Evolutionary conservation across 345 rosid genomes (phyloP).

Genomic region (Lepidium aucheri): DNA sequence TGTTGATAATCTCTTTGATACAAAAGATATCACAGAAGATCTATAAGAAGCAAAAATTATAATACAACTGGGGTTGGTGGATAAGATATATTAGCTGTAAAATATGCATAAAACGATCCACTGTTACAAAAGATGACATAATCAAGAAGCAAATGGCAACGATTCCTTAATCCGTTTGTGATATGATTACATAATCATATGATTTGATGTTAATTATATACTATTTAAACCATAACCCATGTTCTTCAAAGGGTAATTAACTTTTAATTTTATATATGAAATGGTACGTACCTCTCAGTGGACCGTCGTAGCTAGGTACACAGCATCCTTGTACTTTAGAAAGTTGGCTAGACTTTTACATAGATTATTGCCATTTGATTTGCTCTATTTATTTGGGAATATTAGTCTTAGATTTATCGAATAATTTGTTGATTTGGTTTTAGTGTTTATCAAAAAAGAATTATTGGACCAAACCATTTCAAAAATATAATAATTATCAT

Average conservation of each 20-base stretch:
- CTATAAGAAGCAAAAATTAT: neutral
- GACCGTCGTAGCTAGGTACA: conserved; percentile 25
- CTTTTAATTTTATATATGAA: neutral
- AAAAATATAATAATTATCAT: neutral
- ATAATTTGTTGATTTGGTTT: conserved; percentile 18
- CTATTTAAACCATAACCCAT: conserved; percentile 5
- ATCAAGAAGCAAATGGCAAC: conserved; percentile 12
- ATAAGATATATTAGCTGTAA: neutral
- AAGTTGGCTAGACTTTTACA: conserved; percentile 10
- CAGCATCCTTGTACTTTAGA: conserved; percentile 20
- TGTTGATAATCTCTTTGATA: neutral
- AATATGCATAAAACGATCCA: neutral
- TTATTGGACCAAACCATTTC: neutral
- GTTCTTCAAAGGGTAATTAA: conserved; percentile 2
- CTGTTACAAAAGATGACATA: conserved; percentile 8
- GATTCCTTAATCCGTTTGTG: conserved; percentile 15
- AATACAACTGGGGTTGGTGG: neutral
- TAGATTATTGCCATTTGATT: conserved; percentile 7
- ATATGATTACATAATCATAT: conserved; percentile 22
- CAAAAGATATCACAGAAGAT: neutral
- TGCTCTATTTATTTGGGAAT: conserved; percentile 1
- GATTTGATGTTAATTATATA: conserved; percentile 6
- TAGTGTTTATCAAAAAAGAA: neutral
- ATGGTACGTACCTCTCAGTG: conserved; percentile 11
- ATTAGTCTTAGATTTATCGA: conserved; percentile 14